Evolutionary conservation across 2,329 filamentous ascomycete genomes (phyloP).

Genomic region (Colletotrichum spinosum): DNA sequence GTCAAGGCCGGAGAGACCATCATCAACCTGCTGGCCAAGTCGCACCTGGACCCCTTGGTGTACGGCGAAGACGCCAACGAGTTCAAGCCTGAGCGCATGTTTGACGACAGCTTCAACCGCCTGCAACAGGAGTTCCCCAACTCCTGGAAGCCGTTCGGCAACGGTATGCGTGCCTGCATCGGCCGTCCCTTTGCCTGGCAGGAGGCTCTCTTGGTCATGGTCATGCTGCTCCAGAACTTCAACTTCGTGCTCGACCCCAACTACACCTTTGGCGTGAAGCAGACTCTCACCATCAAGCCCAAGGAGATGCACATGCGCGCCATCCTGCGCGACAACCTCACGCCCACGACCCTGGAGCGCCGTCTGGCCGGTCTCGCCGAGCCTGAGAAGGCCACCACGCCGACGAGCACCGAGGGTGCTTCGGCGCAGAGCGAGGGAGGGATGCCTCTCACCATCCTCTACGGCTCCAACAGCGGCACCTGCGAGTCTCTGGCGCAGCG

Average conservation of each 20-base stretch:
- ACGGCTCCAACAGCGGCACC: conserved; percentile 77
- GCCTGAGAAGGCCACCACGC: conserved; percentile 9
- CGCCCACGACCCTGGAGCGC: conserved; percentile 56
- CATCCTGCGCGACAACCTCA: conserved; percentile 58
- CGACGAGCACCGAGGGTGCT: conserved; percentile 13
- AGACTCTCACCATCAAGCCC: conserved; percentile 70
- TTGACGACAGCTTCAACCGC: conserved; percentile 61
- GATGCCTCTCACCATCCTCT: conserved; percentile 69
- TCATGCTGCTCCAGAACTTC: conserved; percentile 75
- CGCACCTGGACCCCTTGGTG: conserved; percentile 67
- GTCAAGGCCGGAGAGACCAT: conserved; percentile 59
- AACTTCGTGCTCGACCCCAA: conserved; percentile 70
- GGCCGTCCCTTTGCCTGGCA: conserved; percentile 67
- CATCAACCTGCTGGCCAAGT: conserved; percentile 56
- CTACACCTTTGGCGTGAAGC: conserved; percentile 64
- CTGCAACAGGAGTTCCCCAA: conserved; percentile 49
- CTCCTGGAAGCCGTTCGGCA: conserved; percentile 66
- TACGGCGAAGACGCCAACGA: conserved; percentile 67
- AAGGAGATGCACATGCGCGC: conserved; percentile 71
- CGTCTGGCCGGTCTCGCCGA: conserved; percentile 51
- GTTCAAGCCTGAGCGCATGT: conserved; percentile 72
- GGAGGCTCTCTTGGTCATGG: conserved; percentile 58
- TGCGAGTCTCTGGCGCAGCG: conserved; percentile 74
- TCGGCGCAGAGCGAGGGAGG: conserved; percentile 34
- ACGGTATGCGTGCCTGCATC: conserved; percentile 63